Evolutionary conservation across 1,284 basidiomycete species (phyloP).

Genomic region (Filobasidium uniguttulatum): DNA sequence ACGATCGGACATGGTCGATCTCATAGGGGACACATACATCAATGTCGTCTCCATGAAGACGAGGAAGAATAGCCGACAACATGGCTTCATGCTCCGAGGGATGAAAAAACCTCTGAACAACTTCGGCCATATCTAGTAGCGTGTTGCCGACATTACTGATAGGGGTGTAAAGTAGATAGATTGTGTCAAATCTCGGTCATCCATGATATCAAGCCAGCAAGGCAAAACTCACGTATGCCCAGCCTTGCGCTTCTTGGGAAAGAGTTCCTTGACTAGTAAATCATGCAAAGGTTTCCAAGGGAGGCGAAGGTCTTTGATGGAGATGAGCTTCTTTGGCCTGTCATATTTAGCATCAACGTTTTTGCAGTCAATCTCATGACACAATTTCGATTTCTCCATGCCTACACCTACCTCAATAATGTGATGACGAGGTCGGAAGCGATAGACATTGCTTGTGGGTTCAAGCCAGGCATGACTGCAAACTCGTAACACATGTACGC

Average conservation of each 20-base stretch:
- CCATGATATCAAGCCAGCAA: neutral
- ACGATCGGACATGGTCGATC: neutral
- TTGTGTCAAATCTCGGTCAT: slow-evolving; percentile 1
- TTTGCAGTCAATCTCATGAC: slow-evolving; percentile 49
- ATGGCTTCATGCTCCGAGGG: slow-evolving; percentile 79
- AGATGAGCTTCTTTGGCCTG: slow-evolving; percentile 59
- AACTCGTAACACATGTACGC: slow-evolving; percentile 65
- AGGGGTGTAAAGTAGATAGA: slow-evolving; percentile 1
- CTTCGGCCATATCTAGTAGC: slow-evolving; percentile 73
- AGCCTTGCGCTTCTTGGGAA: slow-evolving; percentile 66
- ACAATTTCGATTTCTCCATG: slow-evolving; percentile 35
- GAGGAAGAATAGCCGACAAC: slow-evolving; percentile 51
- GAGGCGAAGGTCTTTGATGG: slow-evolving; percentile 66
- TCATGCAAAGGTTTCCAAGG: slow-evolving; percentile 79
- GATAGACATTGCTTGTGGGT: slow-evolving; percentile 39
- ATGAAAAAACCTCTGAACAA: slow-evolving; percentile 74
- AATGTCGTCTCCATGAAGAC: slow-evolving; percentile 58
- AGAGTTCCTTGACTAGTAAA: slow-evolving; percentile 65
- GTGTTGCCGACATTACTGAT: slow-evolving; percentile 60
- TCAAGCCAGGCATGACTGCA: slow-evolving; percentile 43
- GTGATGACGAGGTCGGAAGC: slow-evolving; percentile 40
- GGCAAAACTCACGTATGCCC: slow-evolving; percentile 52
- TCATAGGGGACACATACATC: slow-evolving; percentile 42
- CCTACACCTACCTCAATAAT: slow-evolving; percentile 48
- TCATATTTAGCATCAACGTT: slow-evolving; percentile 30